These are phyloP conservation scores for Trametes cubensis DNA, from an alignment of 768 basidiomycete genomes.

Conservation along the genomic window DNA sequence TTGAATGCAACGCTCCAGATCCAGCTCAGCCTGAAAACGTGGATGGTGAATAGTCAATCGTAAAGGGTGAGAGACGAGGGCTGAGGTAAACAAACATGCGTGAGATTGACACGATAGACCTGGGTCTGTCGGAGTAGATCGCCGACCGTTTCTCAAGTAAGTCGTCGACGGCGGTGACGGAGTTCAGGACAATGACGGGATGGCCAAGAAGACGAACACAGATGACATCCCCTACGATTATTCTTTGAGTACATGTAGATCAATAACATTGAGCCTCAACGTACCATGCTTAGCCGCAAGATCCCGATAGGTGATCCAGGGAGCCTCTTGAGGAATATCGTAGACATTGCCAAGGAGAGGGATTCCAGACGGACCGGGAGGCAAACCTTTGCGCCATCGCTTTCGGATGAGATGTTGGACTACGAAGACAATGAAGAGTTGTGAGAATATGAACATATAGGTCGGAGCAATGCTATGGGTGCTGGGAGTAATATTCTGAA, in stretches of 20 bases:
- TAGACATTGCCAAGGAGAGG: constrained; percentile 1
- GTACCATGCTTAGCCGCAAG: neutral
- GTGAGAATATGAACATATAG: too few relatives aligned
- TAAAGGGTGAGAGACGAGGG: too few relatives aligned
- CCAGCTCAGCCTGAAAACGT: too few relatives aligned
- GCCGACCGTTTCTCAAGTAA: neutral
- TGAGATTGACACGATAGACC: neutral
- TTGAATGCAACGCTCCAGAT: constrained; percentile 6
- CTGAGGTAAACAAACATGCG: neutral
- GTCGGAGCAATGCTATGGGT: too few relatives aligned
- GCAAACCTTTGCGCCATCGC: neutral
- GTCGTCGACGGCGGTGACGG: neutral
- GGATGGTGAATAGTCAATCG: too few relatives aligned
- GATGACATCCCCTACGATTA: neutral
- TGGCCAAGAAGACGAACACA: neutral
- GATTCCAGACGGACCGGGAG: neutral
- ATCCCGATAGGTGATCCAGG: neutral
- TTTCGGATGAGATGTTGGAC: neutral
- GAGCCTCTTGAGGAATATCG: neutral
- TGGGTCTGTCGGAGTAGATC: neutral
- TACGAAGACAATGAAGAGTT: neutral
- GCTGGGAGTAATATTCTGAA: too few relatives aligned
- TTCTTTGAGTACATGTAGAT: too few relatives aligned
- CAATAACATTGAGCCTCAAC: neutral
- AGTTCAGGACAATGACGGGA: neutral